Conservation (phyloP, 352 stramenopile genomes). For the Thraustochytrium sp. region DNA sequence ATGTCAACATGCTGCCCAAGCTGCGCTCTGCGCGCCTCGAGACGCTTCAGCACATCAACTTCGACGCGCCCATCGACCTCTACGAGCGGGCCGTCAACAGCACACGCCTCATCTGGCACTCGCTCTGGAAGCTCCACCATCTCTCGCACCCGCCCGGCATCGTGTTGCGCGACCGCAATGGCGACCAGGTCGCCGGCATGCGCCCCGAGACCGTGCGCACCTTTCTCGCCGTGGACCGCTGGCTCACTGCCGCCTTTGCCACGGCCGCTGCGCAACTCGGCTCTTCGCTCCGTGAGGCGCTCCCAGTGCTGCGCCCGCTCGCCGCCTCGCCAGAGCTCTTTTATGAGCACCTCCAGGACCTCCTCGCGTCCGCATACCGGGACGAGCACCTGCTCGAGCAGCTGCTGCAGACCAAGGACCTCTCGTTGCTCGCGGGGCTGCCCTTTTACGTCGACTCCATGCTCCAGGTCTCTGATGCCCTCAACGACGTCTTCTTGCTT, state of each 20-base stretch:
- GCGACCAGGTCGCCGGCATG: neutral
- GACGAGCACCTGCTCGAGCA: neutral
- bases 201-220: neutral
- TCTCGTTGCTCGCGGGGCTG: neutral
- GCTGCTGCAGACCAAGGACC: neutral
- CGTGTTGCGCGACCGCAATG: neutral
- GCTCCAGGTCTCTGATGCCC: neutral
- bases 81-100: slow-evolving; percentile 26
- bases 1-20: slow-evolving; percentile 8
- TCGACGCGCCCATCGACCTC: slow-evolving; percentile 5
- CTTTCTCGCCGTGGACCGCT: slow-evolving; percentile 5
- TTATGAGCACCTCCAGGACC: slow-evolving; percentile 18
- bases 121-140: slow-evolving; percentile 11
- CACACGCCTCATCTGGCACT: slow-evolving; percentile 14
- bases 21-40: slow-evolving; percentile 18
- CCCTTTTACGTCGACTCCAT: neutral
- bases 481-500: slow-evolving; percentile 3
- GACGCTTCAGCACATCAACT: slow-evolving; percentile 23
- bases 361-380: neutral
- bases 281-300: neutral
- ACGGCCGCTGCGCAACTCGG: neutral
- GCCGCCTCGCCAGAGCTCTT: neutral
- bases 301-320: neutral
- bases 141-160: slow-evolving; percentile 18
- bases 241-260: neutral